Percentiles rank a stretch among this genome's conserved stretches.
Conservation (phyloP, 1,139 yeast genomes). For the Debaryomyces sp. region DNA sequence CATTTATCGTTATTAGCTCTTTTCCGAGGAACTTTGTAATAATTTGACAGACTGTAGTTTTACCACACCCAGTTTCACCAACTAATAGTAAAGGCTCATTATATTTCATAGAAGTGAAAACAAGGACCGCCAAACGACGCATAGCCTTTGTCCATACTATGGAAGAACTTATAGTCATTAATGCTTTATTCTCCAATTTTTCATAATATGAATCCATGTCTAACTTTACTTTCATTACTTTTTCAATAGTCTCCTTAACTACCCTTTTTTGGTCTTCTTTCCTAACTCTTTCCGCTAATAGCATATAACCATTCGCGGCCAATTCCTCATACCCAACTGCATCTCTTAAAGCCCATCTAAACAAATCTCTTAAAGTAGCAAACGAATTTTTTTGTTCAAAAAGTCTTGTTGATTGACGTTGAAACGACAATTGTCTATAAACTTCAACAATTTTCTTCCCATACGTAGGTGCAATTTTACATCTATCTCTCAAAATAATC, state of each 20-base stretch:
- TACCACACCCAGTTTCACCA: constrained; percentile 99
- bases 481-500: constrained; percentile 80
- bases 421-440: constrained; percentile 78
- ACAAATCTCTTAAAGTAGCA: constrained; percentile 94
- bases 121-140: constrained; percentile 86
- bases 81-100: constrained; percentile 90
- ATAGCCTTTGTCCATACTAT: constrained; percentile 95
- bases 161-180: constrained; percentile 32
- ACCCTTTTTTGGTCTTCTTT: constrained; percentile 72
- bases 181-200: constrained; percentile 33
- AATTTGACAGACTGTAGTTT: constrained; percentile 91
- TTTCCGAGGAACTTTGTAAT: constrained; percentile 62
- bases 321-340: constrained; percentile 94
- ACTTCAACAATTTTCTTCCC: constrained; percentile 93
- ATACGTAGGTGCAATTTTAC: constrained; percentile 93
- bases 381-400: constrained; percentile 94
- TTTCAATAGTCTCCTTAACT: constrained; percentile 78
- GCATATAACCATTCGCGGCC: constrained; percentile 94
- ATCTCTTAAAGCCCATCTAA: constrained; percentile 95
- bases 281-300: constrained; percentile 91
- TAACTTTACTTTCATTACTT: constrained; percentile 84
- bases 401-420: constrained; percentile 83
- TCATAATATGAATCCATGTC: constrained; percentile 66
- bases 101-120: constrained; percentile 69
- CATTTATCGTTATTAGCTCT: constrained; percentile 76